Conservation (phyloP, 805 yeast genomes). For the Saturnispora mendoncae region DNA sequence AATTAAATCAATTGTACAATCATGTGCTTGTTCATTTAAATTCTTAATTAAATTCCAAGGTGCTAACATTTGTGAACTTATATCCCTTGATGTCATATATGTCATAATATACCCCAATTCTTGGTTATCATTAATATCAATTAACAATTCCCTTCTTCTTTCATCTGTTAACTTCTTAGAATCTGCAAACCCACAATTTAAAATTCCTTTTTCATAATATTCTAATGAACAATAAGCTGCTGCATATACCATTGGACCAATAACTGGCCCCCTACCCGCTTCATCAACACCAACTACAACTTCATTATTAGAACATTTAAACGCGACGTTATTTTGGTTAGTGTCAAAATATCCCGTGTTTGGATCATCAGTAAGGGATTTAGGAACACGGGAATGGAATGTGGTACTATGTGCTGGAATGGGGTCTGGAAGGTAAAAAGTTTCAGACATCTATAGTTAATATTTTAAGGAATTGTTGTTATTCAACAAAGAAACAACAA, state of each 20-base stretch:
- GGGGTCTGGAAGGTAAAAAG: conserved; percentile 5
- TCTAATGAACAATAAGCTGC: conserved; percentile 62
- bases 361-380: background rate
- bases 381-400: conserved; percentile 7
- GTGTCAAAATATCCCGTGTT: background rate
- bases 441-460: background rate
- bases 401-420: conserved; percentile 5
- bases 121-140: conserved; percentile 41
- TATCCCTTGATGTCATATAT: conserved; percentile 78
- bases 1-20: conserved; percentile 77
- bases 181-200: conserved; percentile 79
- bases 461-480: too few species aligned
- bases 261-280: conserved; percentile 97
- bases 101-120: conserved; percentile 86
- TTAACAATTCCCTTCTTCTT: conserved; percentile 54
- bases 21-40: conserved; percentile 93
- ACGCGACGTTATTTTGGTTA: background rate
- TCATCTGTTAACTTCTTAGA: conserved; percentile 78
- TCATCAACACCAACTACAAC: conserved; percentile 88
- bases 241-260: conserved; percentile 98
- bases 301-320: conserved; percentile 15
- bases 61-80: conserved; percentile 79
- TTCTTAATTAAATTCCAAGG: conserved; percentile 47
- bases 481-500: too few species aligned
- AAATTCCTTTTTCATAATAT: conserved; percentile 38